Evolutionary conservation across 495 filamentous ascomycete species (phyloP).

Genomic region (Hyaloscypha bicolor): DNA sequence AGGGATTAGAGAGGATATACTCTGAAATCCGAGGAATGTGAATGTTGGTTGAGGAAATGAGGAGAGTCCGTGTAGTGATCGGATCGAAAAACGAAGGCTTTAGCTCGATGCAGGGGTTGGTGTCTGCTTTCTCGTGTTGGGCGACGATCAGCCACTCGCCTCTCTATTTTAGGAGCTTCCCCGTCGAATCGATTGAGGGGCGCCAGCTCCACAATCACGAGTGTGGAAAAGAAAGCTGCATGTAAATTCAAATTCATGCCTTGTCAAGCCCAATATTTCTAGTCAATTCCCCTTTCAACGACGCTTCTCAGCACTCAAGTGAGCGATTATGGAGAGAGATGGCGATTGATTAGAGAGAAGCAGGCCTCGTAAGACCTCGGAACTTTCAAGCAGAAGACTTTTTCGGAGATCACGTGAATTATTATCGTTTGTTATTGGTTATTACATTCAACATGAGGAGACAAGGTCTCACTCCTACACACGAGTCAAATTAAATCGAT

Average conservation of each 20-base stretch:
- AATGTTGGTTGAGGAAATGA: background rate
- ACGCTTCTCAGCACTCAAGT: background rate
- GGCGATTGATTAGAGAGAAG: background rate
- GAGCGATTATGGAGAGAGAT: background rate
- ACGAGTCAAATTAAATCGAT: background rate
- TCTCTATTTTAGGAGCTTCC: background rate
- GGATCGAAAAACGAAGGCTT: background rate
- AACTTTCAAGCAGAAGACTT: background rate
- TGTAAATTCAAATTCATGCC: background rate
- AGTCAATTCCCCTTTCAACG: background rate
- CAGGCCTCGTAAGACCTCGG: background rate
- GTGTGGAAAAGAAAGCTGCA: background rate
- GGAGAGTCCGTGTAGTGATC: background rate
- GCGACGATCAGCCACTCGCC: background rate
- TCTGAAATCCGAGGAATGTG: background rate
- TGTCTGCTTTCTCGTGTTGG: background rate
- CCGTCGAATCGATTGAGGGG: background rate
- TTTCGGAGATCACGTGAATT: background rate
- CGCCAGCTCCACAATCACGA: background rate
- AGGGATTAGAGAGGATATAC: constrained; percentile 11
- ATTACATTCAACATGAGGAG: background rate
- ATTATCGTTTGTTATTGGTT: background rate
- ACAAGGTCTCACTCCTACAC: background rate
- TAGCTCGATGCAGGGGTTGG: background rate
- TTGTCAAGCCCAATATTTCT: background rate